Percentiles rank a stretch among this genome's conserved stretches.
These are phyloP conservation scores for Allium fistulosum DNA, from an alignment of 106 monocot species.

Conservation along the genomic window DNA sequence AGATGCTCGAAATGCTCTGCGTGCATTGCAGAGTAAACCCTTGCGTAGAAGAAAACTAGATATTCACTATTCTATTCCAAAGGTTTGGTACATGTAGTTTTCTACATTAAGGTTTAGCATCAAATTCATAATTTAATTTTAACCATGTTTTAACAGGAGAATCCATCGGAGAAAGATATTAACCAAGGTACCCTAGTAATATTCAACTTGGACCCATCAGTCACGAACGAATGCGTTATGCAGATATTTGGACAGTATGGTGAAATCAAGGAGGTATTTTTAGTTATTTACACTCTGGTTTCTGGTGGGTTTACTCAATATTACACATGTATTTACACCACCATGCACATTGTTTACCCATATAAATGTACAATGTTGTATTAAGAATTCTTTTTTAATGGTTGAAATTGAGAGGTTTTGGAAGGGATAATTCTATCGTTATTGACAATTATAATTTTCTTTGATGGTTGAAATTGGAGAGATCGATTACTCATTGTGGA, in stretches of 20 bases:
- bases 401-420: background rate
- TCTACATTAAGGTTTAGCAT: too few species aligned
- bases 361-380: too few species aligned
- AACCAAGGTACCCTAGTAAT: slow-evolving; percentile 87
- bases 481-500: too few species aligned
- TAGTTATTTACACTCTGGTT: background rate
- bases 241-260: slow-evolving; percentile 76
- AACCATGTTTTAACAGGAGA: slow-evolving; percentile 41
- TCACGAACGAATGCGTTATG: slow-evolving; percentile 70
- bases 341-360: too few species aligned
- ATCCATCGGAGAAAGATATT: slow-evolving; percentile 82
- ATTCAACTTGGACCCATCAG: slow-evolving; percentile 79
- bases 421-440: too few species aligned
- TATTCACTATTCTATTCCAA: slow-evolving; percentile 96
- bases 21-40: slow-evolving; percentile 79
- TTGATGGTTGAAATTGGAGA: too few species aligned
- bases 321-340: background rate
- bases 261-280: slow-evolving; percentile 72
- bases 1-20: slow-evolving; percentile 78
- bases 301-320: background rate
- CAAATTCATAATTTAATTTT: background rate
- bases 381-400: too few species aligned
- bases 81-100: slow-evolving; percentile 26
- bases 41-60: slow-evolving; percentile 85
- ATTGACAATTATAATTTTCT: too few species aligned